Percentiles rank a stretch among this genome's conserved stretches.
Conservation (phyloP, 2,329 filamentous ascomycete species). For the Torrubiella hemipterigena region DNA sequence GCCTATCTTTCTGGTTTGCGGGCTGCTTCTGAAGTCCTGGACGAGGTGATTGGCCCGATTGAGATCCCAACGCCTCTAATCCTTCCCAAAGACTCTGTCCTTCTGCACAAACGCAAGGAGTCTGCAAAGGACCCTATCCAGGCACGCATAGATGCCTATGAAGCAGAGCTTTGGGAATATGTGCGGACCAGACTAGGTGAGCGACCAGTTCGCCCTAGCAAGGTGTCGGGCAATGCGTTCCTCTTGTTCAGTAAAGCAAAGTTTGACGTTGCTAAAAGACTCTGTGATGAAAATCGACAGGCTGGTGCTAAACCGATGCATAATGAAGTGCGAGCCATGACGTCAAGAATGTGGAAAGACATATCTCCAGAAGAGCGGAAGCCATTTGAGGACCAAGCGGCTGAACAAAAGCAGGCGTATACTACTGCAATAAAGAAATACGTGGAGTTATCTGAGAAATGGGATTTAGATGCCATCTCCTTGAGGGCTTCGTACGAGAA, state of each 20-base stretch:
- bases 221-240: slow-evolving; percentile 74
- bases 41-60: slow-evolving; percentile 71
- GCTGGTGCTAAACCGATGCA: slow-evolving; percentile 51
- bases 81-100: slow-evolving; percentile 43
- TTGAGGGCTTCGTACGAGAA: slow-evolving; percentile 39
- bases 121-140: slow-evolving; percentile 35
- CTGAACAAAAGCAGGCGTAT: slow-evolving; percentile 57
- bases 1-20: slow-evolving; percentile 90
- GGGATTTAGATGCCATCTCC: slow-evolving; percentile 56
- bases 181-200: slow-evolving; percentile 54
- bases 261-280: slow-evolving; percentile 48
- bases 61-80: slow-evolving; percentile 65
- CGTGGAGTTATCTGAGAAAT: slow-evolving; percentile 50
- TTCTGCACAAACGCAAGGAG: slow-evolving; percentile 44
- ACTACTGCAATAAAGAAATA: slow-evolving; percentile 44
- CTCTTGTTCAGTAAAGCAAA: slow-evolving; percentile 75
- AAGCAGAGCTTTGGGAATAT: slow-evolving; percentile 38
- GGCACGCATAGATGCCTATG: slow-evolving; percentile 43
- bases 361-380: slow-evolving; percentile 56
- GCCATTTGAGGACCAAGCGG: slow-evolving; percentile 67
- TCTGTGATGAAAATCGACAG: slow-evolving; percentile 52
- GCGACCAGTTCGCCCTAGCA: slow-evolving; percentile 58
- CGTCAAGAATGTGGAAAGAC: slow-evolving; percentile 86
- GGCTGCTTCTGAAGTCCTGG: slow-evolving; percentile 75
- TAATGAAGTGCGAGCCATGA: slow-evolving; percentile 75